Evolutionary conservation across 1,284 basidiomycete genomes (phyloP).

Genomic region (Chiua sp.): DNA sequence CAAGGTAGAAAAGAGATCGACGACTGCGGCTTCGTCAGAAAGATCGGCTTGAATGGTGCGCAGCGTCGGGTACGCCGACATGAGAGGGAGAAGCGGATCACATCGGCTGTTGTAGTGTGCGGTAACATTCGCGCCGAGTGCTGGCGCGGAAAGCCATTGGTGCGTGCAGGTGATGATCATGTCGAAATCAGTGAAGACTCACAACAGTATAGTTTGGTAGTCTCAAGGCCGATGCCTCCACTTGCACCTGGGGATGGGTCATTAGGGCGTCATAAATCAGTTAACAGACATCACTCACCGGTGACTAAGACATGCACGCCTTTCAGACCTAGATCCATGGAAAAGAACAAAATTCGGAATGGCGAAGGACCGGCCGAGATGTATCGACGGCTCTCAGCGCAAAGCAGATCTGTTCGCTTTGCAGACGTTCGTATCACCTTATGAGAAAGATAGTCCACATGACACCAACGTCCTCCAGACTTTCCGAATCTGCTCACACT

Average conservation of each 20-base stretch:
- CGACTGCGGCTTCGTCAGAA: conserved; percentile 55
- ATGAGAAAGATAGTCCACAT: too few species aligned
- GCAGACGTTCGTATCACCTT: too few species aligned
- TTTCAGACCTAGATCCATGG: conserved; percentile 42
- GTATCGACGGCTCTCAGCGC: too few species aligned
- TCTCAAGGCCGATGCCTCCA: conserved; percentile 69
- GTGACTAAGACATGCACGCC: conserved; percentile 45
- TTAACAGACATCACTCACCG: conserved; percentile 22
- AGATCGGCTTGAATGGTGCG: conserved; percentile 62
- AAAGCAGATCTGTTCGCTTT: too few species aligned
- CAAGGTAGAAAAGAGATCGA: conserved; percentile 43
- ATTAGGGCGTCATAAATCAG: neutral
- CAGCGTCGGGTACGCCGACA: conserved; percentile 42
- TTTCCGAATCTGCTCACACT: too few species aligned
- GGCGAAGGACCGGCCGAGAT: too few species aligned
- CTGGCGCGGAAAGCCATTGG: conserved; percentile 37
- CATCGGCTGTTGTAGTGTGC: conserved; percentile 70
- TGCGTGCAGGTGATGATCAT: neutral
- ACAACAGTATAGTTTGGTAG: conserved; percentile 57
- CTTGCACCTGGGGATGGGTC: conserved; percentile 52
- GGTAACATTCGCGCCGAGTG: conserved; percentile 69
- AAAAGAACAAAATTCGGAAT: neutral
- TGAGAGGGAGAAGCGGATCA: conserved; percentile 49
- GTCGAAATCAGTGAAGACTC: conserved; percentile 15
- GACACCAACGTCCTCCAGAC: too few species aligned